Conservation (phyloP, 2,329 filamentous ascomycete genomes). For the Oidium heveae region DNA sequence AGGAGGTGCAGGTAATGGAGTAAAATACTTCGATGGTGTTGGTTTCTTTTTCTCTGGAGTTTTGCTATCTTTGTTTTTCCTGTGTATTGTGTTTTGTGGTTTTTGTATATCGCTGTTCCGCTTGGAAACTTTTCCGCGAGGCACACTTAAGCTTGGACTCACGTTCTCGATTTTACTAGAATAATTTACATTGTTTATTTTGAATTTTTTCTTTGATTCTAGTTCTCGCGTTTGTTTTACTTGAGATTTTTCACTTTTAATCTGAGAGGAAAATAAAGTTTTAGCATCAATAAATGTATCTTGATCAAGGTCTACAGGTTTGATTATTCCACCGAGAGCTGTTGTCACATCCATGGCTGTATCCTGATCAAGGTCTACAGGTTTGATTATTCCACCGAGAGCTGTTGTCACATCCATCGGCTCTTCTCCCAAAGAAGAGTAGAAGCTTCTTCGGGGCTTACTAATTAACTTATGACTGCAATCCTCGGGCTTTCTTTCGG, state of each 20-base stretch:
- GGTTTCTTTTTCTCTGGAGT: conserved; percentile 14
- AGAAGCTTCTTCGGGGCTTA: background rate
- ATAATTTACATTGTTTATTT: no score
- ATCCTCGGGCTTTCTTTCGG: conserved; percentile 15
- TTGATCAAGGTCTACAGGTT: no score
- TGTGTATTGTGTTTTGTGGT: conserved; percentile 18
- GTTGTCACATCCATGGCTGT: conserved; percentile 38
- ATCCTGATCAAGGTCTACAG: conserved; percentile 18
- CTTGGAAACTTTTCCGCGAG: conserved; percentile 23
- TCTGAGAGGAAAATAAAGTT: no score
- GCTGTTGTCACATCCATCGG: background rate
- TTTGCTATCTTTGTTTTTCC: conserved; percentile 3
- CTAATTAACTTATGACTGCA: background rate
- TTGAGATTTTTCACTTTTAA: no score
- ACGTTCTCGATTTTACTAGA: conserved; percentile 16
- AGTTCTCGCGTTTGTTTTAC: no score
- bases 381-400: background rate
- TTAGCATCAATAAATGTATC: no score
- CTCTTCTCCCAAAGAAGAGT: background rate
- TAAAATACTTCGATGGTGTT: conserved; percentile 18
- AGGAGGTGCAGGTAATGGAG: conserved; percentile 16
- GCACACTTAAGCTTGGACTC: conserved; percentile 28
- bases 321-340: conserved; percentile 25
- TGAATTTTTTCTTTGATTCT: no score
- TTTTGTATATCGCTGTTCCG: conserved; percentile 21